Conservation (phyloP, 192 early-diverging fungal species). For the Pilaira anomala region DNA sequence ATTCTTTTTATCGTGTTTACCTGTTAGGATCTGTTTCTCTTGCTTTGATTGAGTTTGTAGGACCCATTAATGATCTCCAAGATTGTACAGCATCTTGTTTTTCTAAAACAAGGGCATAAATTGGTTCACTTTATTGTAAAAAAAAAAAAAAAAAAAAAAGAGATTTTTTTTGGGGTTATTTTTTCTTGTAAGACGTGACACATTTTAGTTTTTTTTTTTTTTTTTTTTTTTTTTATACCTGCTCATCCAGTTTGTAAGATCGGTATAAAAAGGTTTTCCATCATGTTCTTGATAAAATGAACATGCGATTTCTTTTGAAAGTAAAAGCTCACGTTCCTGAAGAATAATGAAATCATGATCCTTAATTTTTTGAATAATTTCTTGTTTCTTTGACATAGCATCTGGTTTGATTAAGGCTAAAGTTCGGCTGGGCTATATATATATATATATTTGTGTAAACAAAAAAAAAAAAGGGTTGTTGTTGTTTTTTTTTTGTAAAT, state of each 20-base stretch:
- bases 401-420: constrained; percentile 62
- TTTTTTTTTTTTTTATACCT: constrained; percentile 26
- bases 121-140: constrained; percentile 28
- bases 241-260: constrained; percentile 48
- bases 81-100: constrained; percentile 47
- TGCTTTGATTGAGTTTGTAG: constrained; percentile 40
- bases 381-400: constrained; percentile 36
- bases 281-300: constrained; percentile 35
- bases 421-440: constrained; percentile 17
- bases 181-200: background rate
- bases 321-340: constrained; percentile 35
- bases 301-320: constrained; percentile 41
- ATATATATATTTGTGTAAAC: no score
- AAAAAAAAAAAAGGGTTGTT: no score
- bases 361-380: constrained; percentile 45
- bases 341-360: constrained; percentile 42
- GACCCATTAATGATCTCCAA: constrained; percentile 54
- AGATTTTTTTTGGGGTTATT: constrained; percentile 1
- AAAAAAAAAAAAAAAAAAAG: constrained; percentile 1
- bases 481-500: no score
- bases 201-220: constrained; percentile 8
- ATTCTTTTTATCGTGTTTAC: background rate
- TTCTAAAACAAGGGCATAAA: constrained; percentile 52
- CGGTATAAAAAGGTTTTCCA: constrained; percentile 19
- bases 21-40: constrained; percentile 39